Evolutionary conservation across 1,139 yeast species (phyloP).

Genomic region (Pneumocystis sp.): DNA sequence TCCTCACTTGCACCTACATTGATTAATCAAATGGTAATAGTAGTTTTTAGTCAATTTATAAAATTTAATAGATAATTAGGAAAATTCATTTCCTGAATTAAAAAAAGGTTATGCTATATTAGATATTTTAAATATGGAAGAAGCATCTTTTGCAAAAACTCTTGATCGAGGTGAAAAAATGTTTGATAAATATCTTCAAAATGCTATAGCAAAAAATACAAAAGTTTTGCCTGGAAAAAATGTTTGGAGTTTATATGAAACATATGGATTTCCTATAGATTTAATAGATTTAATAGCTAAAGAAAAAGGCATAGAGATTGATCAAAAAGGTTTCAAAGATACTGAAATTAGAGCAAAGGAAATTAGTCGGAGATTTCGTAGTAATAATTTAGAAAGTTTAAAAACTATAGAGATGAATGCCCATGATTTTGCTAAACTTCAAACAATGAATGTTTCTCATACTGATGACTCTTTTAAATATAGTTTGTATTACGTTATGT

Average conservation of each 20-base stretch:
- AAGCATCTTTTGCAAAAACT: slow-evolving; percentile 83
- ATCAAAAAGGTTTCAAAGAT: slow-evolving; percentile 76
- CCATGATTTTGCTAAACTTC: slow-evolving; percentile 52
- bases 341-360: slow-evolving; percentile 69
- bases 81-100: slow-evolving; percentile 72
- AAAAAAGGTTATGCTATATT: slow-evolving; percentile 54
- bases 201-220: slow-evolving; percentile 49
- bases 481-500: slow-evolving; percentile 1
- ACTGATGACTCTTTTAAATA: slow-evolving; percentile 68
- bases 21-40: slow-evolving; percentile 56
- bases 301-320: slow-evolving; percentile 88
- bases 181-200: slow-evolving; percentile 77
- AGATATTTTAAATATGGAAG: slow-evolving; percentile 92
- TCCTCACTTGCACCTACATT: slow-evolving; percentile 84
- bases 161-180: slow-evolving; percentile 95
- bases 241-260: slow-evolving; percentile 96
- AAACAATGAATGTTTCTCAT: slow-evolving; percentile 40
- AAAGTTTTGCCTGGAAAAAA: slow-evolving; percentile 80
- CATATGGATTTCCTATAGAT: slow-evolving; percentile 99
- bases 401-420: slow-evolving; percentile 55
- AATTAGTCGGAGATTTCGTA: slow-evolving; percentile 57
- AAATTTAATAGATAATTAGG: neutral
- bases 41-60: neutral
- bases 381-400: slow-evolving; percentile 55
- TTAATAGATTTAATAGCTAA: slow-evolving; percentile 96